phyloP scores from a whole-genome alignment of 176 grass and related monocot genomes.

The Oryza coarctata region DNA sequence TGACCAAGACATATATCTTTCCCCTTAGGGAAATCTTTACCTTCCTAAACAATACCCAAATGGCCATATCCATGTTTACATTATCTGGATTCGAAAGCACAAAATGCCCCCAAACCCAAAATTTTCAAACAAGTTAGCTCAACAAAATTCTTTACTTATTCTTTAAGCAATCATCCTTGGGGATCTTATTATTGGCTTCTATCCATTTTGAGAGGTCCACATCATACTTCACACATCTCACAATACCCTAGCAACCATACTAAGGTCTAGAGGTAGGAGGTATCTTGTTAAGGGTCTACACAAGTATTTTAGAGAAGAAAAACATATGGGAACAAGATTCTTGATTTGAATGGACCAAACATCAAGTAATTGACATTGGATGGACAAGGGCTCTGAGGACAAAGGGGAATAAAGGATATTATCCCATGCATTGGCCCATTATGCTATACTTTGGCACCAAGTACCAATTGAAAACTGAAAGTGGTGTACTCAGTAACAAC shows the following conservation, averaged over 20 bases:
- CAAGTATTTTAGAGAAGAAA: background rate
- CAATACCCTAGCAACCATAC: background rate
- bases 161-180: background rate
- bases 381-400: background rate
- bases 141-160: background rate
- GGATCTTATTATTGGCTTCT: background rate
- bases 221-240: background rate
- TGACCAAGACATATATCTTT: background rate
- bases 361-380: background rate
- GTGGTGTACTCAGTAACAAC: background rate
- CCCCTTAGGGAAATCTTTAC: background rate
- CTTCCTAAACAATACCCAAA: background rate
- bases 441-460: background rate
- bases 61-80: background rate
- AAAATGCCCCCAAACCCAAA: background rate
- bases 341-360: background rate
- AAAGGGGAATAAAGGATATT: background rate
- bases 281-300: background rate
- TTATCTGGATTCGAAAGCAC: background rate
- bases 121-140: background rate
- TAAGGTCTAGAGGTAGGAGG: background rate
- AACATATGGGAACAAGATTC: background rate
- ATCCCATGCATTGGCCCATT: background rate
- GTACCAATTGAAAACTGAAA: background rate
- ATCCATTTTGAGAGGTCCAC: background rate